phyloP scores from a whole-genome alignment of 805 yeast species.

The Saturnispora diversa region DNA sequence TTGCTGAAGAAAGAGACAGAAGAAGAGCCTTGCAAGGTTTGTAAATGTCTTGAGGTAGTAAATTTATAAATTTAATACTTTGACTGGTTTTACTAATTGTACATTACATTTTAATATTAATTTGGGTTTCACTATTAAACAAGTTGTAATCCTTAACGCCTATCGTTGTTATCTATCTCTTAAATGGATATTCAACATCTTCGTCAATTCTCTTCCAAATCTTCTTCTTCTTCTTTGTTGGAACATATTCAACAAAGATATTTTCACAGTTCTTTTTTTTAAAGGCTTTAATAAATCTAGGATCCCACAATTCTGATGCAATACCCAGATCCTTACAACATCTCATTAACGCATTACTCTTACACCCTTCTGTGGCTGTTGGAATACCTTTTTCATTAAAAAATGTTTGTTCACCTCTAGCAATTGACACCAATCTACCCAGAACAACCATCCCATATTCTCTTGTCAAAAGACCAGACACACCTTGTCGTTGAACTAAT shows the following conservation, averaged over 20 bases:
- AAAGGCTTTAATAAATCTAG: slow-evolving; percentile 68
- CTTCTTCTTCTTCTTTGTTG: slow-evolving; percentile 78
- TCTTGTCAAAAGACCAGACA: slow-evolving; percentile 53
- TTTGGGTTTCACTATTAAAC: not conserved
- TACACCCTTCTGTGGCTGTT: slow-evolving; percentile 96
- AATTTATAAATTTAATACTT: slow-evolving; percentile 3
- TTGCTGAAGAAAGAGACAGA: slow-evolving; percentile 97
- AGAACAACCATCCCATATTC: slow-evolving; percentile 84
- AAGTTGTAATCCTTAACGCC: not conserved
- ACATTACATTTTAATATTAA: slow-evolving; percentile 3
- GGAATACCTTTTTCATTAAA: slow-evolving; percentile 81
- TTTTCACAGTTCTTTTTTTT: slow-evolving; percentile 66
- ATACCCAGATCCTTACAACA: slow-evolving; percentile 96
- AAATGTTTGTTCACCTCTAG: slow-evolving; percentile 93
- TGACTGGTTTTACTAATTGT: slow-evolving; percentile 7
- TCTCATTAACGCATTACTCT: slow-evolving; percentile 93
- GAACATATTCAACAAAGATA: slow-evolving; percentile 75
- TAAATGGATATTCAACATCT: slow-evolving; percentile 79
- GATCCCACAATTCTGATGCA: slow-evolving; percentile 97
- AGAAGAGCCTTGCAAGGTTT: slow-evolving; percentile 78
- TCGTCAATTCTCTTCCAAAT: slow-evolving; percentile 88
- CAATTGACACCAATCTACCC: slow-evolving; percentile 83
- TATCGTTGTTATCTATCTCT: slow-evolving; percentile 25
- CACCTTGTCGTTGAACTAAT: slow-evolving; percentile 38
- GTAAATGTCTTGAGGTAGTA: slow-evolving; percentile 27